Evolutionary conservation across 1,139 yeast species (phyloP), one percentile per base, ranked within the genome.

Genomic region (Sugiyamaella paludigena): DNA sequence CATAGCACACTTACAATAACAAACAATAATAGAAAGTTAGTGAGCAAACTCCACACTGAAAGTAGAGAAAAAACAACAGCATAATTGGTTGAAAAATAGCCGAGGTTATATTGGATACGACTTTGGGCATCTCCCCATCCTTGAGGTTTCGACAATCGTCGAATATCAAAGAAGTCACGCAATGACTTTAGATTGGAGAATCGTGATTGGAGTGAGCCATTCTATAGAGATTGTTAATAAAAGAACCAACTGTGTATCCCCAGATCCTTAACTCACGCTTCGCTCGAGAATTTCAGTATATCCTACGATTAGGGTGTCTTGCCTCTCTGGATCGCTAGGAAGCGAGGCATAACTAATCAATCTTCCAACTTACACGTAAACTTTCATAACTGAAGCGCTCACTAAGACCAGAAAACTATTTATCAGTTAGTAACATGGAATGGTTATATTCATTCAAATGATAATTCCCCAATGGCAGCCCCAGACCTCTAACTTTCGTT

Each of bases 131-230:
- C 98, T 42, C 87, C 83, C 70, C 89, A 84, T 68, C 89, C 91
- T 49, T 79, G 81, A 19, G 99, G 98, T 68, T 88, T 89, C 43
- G 95, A 85, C 54, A 92, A 68, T 66, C 96, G 83, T 70, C 92
- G 86, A 63, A 87, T 72, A 67, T 92, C 98, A 63, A 92, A 87
- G 66, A 92, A 92, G 67, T 92, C 98, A 67, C 87, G 95, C 39
- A 95, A 89, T 37, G 96, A 87, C 66, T 86, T 83, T 57, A 92
- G 71, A 64, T 87, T 81, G 49, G 95, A 74, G 55, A 89, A 75
- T 53, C 84, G 80, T 40, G 76, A 64, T 65, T 24, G 36, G 4
- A 45, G 35, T 9, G 48, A 32, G 36, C 24, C 39, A 35, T 27
- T 32, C 45, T 41, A 12, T 24, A 27, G 37, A 34, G 6, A 15